Conservation (phyloP, 2,329 filamentous ascomycete species). For the Colletotrichum spaethianum region DNA sequence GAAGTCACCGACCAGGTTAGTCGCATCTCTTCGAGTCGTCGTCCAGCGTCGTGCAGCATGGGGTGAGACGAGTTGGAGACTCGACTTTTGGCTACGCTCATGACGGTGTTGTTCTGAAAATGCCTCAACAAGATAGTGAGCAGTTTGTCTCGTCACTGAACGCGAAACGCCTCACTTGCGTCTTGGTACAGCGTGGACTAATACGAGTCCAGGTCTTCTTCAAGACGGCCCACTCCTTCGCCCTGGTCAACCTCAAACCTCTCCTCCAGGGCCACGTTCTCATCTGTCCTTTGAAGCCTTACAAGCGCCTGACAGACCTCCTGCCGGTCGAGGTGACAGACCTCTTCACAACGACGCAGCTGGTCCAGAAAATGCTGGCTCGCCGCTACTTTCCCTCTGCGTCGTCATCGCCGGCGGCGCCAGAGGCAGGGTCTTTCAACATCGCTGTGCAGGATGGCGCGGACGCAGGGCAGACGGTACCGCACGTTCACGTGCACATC, state of each 20-base stretch:
- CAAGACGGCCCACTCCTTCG: conserved; percentile 83
- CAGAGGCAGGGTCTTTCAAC: conserved; percentile 83
- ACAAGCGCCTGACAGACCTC: conserved; percentile 83
- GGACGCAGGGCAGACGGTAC: conserved; percentile 92
- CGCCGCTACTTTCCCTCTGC: conserved; percentile 65
- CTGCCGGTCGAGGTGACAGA: conserved; percentile 80
- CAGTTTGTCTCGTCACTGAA: not conserved
- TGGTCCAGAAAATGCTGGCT: conserved; percentile 82
- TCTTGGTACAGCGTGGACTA: not conserved
- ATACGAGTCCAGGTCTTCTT: conserved; percentile 82
- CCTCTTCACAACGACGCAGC: conserved; percentile 89
- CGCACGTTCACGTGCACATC: conserved; percentile 93
- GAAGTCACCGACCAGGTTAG: conserved; percentile 81
- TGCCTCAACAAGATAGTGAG: not conserved
- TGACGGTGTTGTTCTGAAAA: not conserved
- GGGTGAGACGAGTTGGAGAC: no score
- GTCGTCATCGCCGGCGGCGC: conserved; percentile 62
- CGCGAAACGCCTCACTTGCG: not conserved
- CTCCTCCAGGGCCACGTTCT: conserved; percentile 94
- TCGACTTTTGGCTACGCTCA: not conserved
- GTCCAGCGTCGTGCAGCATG: not conserved
- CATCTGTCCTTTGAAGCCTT: conserved; percentile 80
- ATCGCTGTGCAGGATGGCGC: conserved; percentile 94
- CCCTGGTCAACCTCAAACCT: conserved; percentile 95
- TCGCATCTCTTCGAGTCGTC: conserved; percentile 15